Evolutionary conservation across 768 basidiomycete species (phyloP).

Genomic region (Tremella fuciformis): DNA sequence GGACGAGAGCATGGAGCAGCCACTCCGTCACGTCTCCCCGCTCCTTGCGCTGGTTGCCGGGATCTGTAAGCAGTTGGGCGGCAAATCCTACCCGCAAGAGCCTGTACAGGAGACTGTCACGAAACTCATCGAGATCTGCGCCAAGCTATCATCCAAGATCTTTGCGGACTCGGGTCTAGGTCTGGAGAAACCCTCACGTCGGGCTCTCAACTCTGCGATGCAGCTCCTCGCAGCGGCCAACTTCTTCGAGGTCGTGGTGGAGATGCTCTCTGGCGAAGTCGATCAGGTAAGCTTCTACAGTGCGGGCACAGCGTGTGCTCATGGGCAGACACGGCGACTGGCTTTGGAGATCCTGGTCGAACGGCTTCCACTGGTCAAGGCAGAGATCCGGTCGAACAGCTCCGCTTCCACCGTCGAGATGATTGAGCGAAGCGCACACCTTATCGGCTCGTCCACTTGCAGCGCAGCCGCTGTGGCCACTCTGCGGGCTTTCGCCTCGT

Average conservation of each 20-base stretch:
- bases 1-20: conserved; percentile 22
- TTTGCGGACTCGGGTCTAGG: not conserved
- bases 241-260: conserved; percentile 62
- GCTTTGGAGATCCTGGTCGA: conserved; percentile 69
- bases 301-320: not conserved
- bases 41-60: conserved; percentile 59
- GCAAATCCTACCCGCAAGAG: conserved; percentile 33
- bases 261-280: conserved; percentile 62
- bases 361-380: conserved; percentile 63
- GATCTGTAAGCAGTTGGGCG: conserved; percentile 48
- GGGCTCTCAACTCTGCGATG: conserved; percentile 60
- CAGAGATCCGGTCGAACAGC: conserved; percentile 59
- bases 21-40: conserved; percentile 62
- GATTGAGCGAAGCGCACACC: conserved; percentile 57
- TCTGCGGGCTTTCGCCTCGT: conserved; percentile 61
- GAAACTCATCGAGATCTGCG: conserved; percentile 27
- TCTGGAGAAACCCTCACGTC: not conserved
- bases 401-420: conserved; percentile 60
- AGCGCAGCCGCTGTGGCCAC: conserved; percentile 62
- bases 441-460: conserved; percentile 48
- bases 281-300: conserved; percentile 55
- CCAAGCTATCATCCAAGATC: not conserved
- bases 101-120: conserved; percentile 26
- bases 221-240: conserved; percentile 66
- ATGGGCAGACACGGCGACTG: conserved; percentile 7